phyloP scores from a whole-genome alignment of 768 basidiomycete genomes.

The Tulasnella sp. region DNA sequence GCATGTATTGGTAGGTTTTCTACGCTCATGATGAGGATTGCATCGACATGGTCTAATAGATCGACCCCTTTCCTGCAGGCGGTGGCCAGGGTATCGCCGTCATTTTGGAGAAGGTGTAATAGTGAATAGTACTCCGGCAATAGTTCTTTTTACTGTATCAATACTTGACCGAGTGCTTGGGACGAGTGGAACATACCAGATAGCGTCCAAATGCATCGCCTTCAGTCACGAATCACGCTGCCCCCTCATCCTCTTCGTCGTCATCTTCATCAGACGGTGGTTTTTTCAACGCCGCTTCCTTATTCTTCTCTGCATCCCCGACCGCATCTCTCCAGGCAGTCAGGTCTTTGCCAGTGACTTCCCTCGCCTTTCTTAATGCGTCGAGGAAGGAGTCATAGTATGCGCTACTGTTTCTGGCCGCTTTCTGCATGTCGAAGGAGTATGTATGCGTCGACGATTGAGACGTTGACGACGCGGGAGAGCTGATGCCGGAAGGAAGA shows the following conservation, averaged over 20 bases:
- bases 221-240: constrained; percentile 41
- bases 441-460: constrained; percentile 19
- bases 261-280: constrained; percentile 43
- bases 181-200: neutral
- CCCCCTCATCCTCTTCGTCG: constrained; percentile 47
- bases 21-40: neutral
- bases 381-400: constrained; percentile 32
- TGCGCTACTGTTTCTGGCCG: neutral
- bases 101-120: constrained; percentile 41
- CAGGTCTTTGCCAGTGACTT: constrained; percentile 64
- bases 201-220: neutral
- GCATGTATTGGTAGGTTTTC: constrained; percentile 45
- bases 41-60: neutral
- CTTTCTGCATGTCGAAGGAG: constrained; percentile 15
- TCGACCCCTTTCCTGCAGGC: constrained; percentile 36
- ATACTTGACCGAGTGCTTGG: neutral
- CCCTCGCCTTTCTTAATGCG: constrained; percentile 57
- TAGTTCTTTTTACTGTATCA: neutral
- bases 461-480: constrained; percentile 21
- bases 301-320: constrained; percentile 63
- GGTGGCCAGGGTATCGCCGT: constrained; percentile 47
- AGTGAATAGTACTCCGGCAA: neutral
- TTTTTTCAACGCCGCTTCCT: constrained; percentile 49
- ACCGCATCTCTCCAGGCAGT: constrained; percentile 77
- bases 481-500: neutral